Base-by-base conservation (phyloP, 164 flowering plant genomes). In the Aristolochia contorta region DNA sequence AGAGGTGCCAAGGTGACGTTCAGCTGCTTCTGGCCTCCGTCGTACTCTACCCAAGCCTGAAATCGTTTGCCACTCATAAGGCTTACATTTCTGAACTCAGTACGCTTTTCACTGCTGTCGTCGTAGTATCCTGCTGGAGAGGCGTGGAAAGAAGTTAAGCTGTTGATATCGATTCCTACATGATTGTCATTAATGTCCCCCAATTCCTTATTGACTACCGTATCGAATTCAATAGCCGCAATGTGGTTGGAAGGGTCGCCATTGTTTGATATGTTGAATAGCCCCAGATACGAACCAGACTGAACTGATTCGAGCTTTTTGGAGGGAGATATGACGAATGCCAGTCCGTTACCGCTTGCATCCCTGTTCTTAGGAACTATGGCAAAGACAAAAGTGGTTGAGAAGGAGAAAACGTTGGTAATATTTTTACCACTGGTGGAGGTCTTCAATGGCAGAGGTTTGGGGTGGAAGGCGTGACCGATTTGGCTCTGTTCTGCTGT, bases 141-240 rank as follows among this genome's bases (percentile, higher is more conserved):
- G 12, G 87, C 68, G 0, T 37, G 47, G 54, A 2, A 24, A 3
- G 87, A 80, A 1, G 0, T 33, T 56, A 82, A 16, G 59, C 70
- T 51, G 54, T 82, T 82, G 37, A 82, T 53, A 69, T 80, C 82
- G 33, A 82, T 66, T 12, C 84, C 87, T 1, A 80, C 81, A 69
- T 89, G 97, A 62, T 89, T 83, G 62, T 80, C 87, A 64, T 76
- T 71, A 24, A 81, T 78, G 52, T 90, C 93, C 0, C 21, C 65
- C 61, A 85, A 79, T 62, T 80, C 77, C 6, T 61, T 25, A 37
- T 53, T 71, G 10, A 4, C 16, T 6, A 69, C 20, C 4, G 80
- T 72, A 55, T 80, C 84, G 7, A 82, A 57, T 62, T 80, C 84
- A 0, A 82, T 65, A 1, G 81, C 80, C 5, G 78, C 30, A 2